These are phyloP conservation scores for Fusarium hostae DNA, from an alignment of 2,329 filamentous ascomycete species.

Conservation along the genomic window DNA sequence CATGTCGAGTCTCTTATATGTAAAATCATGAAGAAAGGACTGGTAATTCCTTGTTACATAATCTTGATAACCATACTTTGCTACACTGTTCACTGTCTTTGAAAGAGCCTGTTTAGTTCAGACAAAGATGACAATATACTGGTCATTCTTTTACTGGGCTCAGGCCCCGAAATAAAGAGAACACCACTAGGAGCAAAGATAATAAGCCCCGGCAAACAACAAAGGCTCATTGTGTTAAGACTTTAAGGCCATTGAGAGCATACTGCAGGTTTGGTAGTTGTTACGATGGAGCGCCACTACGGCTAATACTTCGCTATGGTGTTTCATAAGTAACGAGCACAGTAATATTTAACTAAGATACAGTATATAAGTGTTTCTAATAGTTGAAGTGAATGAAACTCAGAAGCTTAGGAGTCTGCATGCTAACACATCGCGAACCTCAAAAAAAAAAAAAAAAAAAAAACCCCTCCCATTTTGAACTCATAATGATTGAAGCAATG, in stretches of 20 bases:
- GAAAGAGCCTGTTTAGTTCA: background rate
- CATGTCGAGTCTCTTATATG: background rate
- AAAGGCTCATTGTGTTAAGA: background rate
- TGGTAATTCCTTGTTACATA: background rate
- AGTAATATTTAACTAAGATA: background rate
- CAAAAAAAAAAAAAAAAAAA: background rate
- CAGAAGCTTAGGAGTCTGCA: background rate
- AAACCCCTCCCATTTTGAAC: background rate
- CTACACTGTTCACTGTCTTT: background rate
- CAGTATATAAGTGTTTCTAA: background rate
- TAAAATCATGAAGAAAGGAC: background rate
- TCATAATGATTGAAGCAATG: background rate
- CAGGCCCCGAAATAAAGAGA: background rate
- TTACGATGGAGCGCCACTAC: no score
- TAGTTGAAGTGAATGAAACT: background rate
- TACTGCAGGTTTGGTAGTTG: background rate
- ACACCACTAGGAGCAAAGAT: background rate
- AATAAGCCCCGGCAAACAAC: background rate
- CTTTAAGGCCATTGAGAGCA: background rate
- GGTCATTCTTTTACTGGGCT: background rate
- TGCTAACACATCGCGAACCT: background rate
- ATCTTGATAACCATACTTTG: background rate
- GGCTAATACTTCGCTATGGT: background rate
- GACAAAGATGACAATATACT: background rate
- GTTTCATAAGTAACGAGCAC: background rate